Evolutionary conservation across 179 eudicot genomes (phyloP).

Genomic region (Spergularia azorica): DNA sequence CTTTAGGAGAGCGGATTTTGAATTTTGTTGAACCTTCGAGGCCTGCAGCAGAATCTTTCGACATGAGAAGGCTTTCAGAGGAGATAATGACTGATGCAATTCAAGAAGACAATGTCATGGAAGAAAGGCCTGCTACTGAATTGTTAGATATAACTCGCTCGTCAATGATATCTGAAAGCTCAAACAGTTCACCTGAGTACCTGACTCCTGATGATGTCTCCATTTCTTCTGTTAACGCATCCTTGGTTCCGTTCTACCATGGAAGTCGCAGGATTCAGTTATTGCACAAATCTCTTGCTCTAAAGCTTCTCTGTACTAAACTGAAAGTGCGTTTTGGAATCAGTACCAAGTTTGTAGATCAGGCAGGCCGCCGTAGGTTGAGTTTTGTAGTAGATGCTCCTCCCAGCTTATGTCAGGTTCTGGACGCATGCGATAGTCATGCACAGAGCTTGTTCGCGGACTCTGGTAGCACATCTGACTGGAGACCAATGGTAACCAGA

Average conservation of each 20-base stretch:
- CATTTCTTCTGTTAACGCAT: constrained; percentile 50
- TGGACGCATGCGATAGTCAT: constrained; percentile 69
- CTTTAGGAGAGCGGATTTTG: constrained; percentile 33
- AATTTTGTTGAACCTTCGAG: constrained; percentile 36
- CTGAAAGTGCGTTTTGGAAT: constrained; percentile 84
- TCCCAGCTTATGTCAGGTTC: constrained; percentile 60
- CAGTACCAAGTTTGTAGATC: constrained; percentile 66
- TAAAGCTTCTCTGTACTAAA: constrained; percentile 53
- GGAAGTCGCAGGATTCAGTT: constrained; percentile 65
- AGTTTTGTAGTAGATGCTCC: constrained; percentile 83
- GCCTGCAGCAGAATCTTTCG: constrained; percentile 48
- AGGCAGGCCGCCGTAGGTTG: constrained; percentile 78
- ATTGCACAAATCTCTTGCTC: constrained; percentile 42
- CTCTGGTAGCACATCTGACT: constrained; percentile 79
- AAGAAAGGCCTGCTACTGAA: constrained; percentile 40
- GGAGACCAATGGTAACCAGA: constrained; percentile 69
- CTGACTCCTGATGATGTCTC: constrained; percentile 58
- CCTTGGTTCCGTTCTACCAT: constrained; percentile 45
- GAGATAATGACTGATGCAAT: constrained; percentile 50
- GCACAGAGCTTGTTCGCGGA: constrained; percentile 53
- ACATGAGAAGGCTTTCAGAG: constrained; percentile 50
- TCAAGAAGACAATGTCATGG: constrained; percentile 41
- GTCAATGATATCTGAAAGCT: constrained; percentile 35
- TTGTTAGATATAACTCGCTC: constrained; percentile 34
- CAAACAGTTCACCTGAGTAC: constrained; percentile 37